Evolutionary conservation across 805 yeast genomes (phyloP).

Genomic region (Maudiozyma serrabonitensis): DNA sequence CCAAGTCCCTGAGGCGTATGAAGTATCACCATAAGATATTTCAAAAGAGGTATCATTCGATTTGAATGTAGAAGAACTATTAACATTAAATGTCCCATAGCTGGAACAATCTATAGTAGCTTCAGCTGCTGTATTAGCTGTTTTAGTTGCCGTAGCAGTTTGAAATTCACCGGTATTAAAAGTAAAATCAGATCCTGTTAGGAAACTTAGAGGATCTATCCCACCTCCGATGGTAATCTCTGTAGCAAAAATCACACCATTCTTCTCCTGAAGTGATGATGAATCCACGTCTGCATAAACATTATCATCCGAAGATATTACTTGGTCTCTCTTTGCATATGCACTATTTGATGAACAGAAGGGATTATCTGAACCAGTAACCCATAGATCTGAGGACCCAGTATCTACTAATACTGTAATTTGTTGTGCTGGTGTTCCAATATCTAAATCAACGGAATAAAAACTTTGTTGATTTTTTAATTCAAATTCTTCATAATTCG

Average conservation of each 20-base stretch:
- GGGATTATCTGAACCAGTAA: conserved; percentile 41
- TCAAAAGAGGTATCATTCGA: conserved; percentile 30
- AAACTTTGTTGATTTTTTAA: conserved; percentile 34
- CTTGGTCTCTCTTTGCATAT: background rate
- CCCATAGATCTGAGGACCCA: conserved; percentile 62
- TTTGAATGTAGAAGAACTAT: conserved; percentile 28
- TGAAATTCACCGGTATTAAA: background rate
- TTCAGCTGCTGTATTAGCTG: background rate
- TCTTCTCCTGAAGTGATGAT: background rate
- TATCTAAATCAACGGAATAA: conserved; percentile 32
- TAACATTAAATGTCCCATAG: conserved; percentile 33
- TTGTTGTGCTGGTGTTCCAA: conserved; percentile 50
- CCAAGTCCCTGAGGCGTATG: conserved; percentile 42
- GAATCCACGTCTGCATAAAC: no score
- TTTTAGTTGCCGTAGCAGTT: background rate
- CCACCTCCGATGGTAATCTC: background rate
- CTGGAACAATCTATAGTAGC: conserved; percentile 26
- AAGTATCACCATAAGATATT: conserved; percentile 44
- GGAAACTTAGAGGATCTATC: background rate
- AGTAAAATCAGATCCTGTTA: background rate
- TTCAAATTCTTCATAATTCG: conserved; percentile 5
- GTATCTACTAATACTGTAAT: conserved; percentile 55
- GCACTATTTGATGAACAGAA: conserved; percentile 26
- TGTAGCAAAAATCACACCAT: background rate
- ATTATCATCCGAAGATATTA: no score